Conservation (phyloP, 2,329 filamentous ascomycete species). For the Sporothrix globosa region DNA sequence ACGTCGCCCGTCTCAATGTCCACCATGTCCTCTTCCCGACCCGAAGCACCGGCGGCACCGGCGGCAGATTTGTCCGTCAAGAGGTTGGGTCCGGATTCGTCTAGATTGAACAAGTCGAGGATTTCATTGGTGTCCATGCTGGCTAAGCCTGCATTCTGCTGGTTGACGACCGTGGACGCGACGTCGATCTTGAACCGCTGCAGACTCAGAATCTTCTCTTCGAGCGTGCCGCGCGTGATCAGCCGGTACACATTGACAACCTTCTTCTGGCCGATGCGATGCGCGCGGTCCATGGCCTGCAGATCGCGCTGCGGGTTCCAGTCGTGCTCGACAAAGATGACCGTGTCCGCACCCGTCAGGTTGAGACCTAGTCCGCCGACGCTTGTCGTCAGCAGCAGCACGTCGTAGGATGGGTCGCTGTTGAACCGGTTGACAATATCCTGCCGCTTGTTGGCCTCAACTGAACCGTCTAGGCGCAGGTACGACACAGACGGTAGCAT, state of each 20-base stretch:
- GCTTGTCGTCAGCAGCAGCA: slow-evolving; percentile 88
- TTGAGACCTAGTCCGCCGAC: slow-evolving; percentile 95
- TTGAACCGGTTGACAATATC: slow-evolving; percentile 99
- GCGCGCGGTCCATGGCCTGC: slow-evolving; percentile 97
- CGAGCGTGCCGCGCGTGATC: slow-evolving; percentile 91
- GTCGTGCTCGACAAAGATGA: slow-evolving; percentile 99
- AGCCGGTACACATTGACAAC: slow-evolving; percentile 98
- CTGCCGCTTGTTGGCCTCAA: slow-evolving; percentile 91
- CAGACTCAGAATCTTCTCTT: slow-evolving; percentile 97
- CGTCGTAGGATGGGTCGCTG: slow-evolving; percentile 94
- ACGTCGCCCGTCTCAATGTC: slow-evolving; percentile 92
- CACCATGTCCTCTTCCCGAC: slow-evolving; percentile 81
- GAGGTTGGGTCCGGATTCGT: slow-evolving; percentile 71
- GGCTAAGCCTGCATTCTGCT: slow-evolving; percentile 90
- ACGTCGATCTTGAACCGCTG: slow-evolving; percentile 99
- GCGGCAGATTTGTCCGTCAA: slow-evolving; percentile 63
- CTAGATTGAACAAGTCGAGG: slow-evolving; percentile 90
- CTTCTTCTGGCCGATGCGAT: slow-evolving; percentile 99
- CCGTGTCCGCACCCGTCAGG: slow-evolving; percentile 93
- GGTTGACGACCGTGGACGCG: slow-evolving; percentile 95
- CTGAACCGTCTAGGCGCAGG: slow-evolving; percentile 88
- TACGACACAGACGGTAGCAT: slow-evolving; percentile 92
- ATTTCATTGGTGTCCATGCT: slow-evolving; percentile 99
- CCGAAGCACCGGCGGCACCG: slow-evolving; percentile 43
- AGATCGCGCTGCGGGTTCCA: slow-evolving; percentile 99